Conservation (phyloP, 352 stramenopile genomes). For the Phytophthora tubulina region DNA sequence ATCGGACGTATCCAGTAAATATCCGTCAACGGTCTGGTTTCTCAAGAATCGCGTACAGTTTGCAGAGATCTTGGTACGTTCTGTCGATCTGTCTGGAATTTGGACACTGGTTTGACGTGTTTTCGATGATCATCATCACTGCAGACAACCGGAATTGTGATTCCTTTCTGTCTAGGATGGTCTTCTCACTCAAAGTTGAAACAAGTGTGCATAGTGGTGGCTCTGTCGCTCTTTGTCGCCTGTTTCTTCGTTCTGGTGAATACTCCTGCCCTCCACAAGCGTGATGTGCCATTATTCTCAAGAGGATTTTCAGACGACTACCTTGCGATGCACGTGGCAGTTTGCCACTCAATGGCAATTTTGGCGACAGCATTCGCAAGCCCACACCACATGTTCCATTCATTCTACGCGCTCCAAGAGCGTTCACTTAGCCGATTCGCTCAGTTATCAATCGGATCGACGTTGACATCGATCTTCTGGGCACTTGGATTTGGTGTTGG, state of each 20-base stretch:
- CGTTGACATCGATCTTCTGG: conserved; percentile 44
- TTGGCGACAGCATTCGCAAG: conserved; percentile 51
- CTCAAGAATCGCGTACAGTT: conserved; percentile 49
- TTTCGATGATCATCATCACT: neutral
- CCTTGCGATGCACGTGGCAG: conserved; percentile 55
- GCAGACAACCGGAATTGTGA: conserved; percentile 45
- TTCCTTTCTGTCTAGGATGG: conserved; percentile 52
- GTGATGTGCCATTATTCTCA: conserved; percentile 33
- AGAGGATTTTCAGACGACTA: conserved; percentile 54
- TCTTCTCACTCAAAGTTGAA: conserved; percentile 48
- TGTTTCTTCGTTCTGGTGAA: conserved; percentile 46
- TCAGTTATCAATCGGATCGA: conserved; percentile 41
- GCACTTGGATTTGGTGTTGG: conserved; percentile 55
- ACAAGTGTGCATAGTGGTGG: conserved; percentile 30
- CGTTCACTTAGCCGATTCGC: conserved; percentile 52
- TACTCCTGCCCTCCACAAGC: conserved; percentile 38
- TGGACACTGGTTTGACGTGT: neutral
- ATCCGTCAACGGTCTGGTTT: conserved; percentile 31
- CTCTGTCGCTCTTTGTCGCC: conserved; percentile 38
- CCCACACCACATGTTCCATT: conserved; percentile 68
- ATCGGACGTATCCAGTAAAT: conserved; percentile 10
- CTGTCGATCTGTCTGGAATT: neutral
- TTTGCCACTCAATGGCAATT: conserved; percentile 60
- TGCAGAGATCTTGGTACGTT: conserved; percentile 46
- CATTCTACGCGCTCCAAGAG: conserved; percentile 52